Conservation (phyloP, 345 rosid genomes). For the Euphorbia tirucalli region DNA sequence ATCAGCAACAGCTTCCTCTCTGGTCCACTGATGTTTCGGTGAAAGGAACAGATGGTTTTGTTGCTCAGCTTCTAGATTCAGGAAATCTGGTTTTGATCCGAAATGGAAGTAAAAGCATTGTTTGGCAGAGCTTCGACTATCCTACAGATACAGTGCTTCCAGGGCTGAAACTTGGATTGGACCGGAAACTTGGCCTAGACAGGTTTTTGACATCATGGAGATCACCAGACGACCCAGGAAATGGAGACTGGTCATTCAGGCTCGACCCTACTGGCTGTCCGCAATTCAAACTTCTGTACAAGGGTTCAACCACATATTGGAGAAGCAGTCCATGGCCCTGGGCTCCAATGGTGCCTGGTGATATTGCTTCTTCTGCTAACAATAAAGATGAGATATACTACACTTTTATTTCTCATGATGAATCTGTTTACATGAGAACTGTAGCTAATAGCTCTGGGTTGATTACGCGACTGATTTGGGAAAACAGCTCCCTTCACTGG, state of each 20-base stretch:
- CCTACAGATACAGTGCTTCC: constrained; percentile 13
- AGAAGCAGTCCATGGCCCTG: constrained; percentile 15
- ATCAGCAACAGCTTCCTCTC: not conserved
- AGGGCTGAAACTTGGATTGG: not conserved
- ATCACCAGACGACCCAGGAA: constrained; percentile 12
- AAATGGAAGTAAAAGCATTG: not conserved
- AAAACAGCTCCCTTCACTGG: constrained; percentile 37
- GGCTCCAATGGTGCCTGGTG: constrained; percentile 2
- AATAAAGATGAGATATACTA: constrained; percentile 1
- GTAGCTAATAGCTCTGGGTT: constrained; percentile 3
- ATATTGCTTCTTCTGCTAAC: constrained; percentile 4
- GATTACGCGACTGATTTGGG: not conserved
- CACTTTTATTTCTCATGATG: not conserved
- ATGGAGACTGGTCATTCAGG: not conserved
- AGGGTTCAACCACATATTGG: not conserved
- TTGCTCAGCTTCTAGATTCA: constrained; percentile 4
- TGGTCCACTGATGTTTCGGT: constrained; percentile 17
- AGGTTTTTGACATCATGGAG: constrained; percentile 8
- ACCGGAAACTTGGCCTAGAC: not conserved
- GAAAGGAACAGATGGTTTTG: no score
- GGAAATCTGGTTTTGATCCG: constrained; percentile 17
- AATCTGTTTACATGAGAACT: not conserved
- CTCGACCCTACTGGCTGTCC: constrained; percentile 3
- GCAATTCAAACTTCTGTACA: constrained; percentile 4
- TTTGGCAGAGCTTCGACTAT: constrained; percentile 23